These are phyloP conservation scores for Heritiera fomes DNA, from an alignment of 345 rosid species.

Conservation along the genomic window DNA sequence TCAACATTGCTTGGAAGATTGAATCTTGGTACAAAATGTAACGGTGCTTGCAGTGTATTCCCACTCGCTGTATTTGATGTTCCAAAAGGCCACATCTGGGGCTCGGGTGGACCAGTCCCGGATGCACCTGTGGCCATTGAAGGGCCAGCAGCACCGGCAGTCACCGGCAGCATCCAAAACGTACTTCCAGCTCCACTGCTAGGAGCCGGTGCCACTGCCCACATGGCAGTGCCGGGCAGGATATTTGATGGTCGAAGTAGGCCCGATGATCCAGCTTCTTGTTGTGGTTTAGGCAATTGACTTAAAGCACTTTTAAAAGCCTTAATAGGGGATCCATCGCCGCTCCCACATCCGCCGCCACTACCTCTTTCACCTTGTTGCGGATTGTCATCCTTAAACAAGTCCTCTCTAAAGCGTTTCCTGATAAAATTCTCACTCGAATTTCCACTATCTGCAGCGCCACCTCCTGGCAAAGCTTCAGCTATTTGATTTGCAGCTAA, in stretches of 20 bases:
- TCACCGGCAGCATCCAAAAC: conserved; percentile 75
- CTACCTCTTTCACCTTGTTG: conserved; percentile 39
- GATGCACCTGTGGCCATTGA: conserved; percentile 25
- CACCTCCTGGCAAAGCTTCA: conserved; percentile 42
- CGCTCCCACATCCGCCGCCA: conserved; percentile 34
- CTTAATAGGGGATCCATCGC: conserved; percentile 37
- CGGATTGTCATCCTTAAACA: conserved; percentile 55
- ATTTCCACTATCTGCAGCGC: conserved; percentile 36
- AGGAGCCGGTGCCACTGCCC: conserved; percentile 66
- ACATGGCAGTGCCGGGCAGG: conserved; percentile 64
- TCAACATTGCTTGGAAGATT: conserved; percentile 53
- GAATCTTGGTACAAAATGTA: conserved; percentile 65
- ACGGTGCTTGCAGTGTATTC: conserved; percentile 42
- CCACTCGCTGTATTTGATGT: conserved; percentile 27
- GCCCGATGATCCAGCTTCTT: conserved; percentile 30
- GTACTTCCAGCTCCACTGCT: conserved; percentile 51
- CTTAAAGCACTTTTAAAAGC: conserved; percentile 33
- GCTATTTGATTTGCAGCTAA: conserved; percentile 56
- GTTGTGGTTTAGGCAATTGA: conserved; percentile 33
- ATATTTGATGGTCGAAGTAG: conserved; percentile 38
- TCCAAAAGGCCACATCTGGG: conserved; percentile 71
- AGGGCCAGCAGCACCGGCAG: conserved; percentile 33
- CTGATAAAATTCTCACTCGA: conserved; percentile 50
- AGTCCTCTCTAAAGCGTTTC: conserved; percentile 67
- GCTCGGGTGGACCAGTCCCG: conserved; percentile 37